Percentiles rank a stretch among this genome's conserved stretches.
Evolutionary conservation across 2,329 filamentous ascomycete species (phyloP).

Genomic region (Colletotrichum horii): DNA sequence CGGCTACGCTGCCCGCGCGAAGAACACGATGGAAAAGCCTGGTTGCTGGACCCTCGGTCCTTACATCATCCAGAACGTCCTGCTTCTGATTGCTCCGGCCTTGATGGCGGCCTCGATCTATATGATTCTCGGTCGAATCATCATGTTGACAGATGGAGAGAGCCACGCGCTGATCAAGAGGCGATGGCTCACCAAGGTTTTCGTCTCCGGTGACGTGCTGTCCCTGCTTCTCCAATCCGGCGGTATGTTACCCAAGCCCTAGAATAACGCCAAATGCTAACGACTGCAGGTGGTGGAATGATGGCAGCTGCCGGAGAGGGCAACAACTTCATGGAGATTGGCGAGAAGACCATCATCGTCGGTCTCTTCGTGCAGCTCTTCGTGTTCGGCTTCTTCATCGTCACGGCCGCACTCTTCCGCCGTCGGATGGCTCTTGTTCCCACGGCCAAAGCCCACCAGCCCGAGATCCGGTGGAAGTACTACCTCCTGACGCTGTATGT

Average conservation of each 20-base stretch:
- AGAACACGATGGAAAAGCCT: slow-evolving; percentile 6
- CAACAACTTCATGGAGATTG: slow-evolving; percentile 27
- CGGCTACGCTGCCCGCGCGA: slow-evolving; percentile 8
- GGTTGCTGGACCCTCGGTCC: slow-evolving; percentile 44
- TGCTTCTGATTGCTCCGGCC: slow-evolving; percentile 42
- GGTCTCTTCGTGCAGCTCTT: slow-evolving; percentile 61
- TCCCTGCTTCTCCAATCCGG: slow-evolving; percentile 42
- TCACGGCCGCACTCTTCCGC: slow-evolving; percentile 51
- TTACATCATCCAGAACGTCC: slow-evolving; percentile 45
- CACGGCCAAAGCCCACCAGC: slow-evolving; percentile 22
- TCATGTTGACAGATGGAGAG: slow-evolving; percentile 41
- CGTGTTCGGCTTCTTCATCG: slow-evolving; percentile 57
- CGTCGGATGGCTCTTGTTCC: slow-evolving; percentile 21
- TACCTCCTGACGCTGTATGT: slow-evolving; percentile 36
- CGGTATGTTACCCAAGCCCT: slow-evolving; percentile 17
- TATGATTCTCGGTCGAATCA: slow-evolving; percentile 50
- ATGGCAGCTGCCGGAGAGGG: slow-evolving; percentile 1
- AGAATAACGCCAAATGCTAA: background rate
- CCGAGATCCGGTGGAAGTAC: slow-evolving; percentile 30
- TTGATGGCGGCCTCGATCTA: slow-evolving; percentile 52
- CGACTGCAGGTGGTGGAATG: slow-evolving; percentile 5
- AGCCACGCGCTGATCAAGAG: slow-evolving; percentile 44
- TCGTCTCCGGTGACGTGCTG: slow-evolving; percentile 54
- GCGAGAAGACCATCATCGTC: slow-evolving; percentile 53
- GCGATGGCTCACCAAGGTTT: slow-evolving; percentile 54